phyloP scores from a whole-genome alignment of 2,329 filamentous ascomycete species.

The Sporothrix dimorphospora region DNA sequence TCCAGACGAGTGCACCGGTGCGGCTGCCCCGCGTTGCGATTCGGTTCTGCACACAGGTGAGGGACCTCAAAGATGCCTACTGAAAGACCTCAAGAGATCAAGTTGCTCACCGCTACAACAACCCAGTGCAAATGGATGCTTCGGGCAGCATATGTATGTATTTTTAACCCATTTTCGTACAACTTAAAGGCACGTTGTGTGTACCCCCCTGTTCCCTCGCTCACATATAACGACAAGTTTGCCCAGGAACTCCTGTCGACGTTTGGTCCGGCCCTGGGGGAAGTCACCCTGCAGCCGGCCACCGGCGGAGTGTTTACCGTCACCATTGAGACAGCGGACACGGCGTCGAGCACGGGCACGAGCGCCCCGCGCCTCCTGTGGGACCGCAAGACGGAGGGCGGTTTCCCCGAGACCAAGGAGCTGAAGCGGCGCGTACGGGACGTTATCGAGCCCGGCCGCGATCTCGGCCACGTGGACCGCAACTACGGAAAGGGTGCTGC shows the following conservation, averaged over 20 bases:
- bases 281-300: slow-evolving; percentile 82
- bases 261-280: slow-evolving; percentile 80
- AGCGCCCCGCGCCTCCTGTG: slow-evolving; percentile 63
- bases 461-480: slow-evolving; percentile 81
- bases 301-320: slow-evolving; percentile 86
- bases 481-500: slow-evolving; percentile 40
- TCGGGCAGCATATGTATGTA: slow-evolving; percentile 78
- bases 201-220: background rate
- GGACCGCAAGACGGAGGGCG: slow-evolving; percentile 84
- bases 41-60: slow-evolving; percentile 74
- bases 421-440: slow-evolving; percentile 84
- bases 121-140: slow-evolving; percentile 85
- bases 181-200: background rate
- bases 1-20: slow-evolving; percentile 35
- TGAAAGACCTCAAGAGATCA: background rate
- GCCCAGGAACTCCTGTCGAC: slow-evolving; percentile 95
- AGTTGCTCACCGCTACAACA: background rate
- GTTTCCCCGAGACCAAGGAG: slow-evolving; percentile 93
- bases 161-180: slow-evolving; percentile 27
- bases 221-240: slow-evolving; percentile 65
- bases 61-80: background rate
- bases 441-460: slow-evolving; percentile 73
- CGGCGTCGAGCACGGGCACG: slow-evolving; percentile 24
- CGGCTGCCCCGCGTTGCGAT: slow-evolving; percentile 78
- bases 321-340: slow-evolving; percentile 36